Conservation (phyloP, 2,329 filamentous ascomycete genomes). For the Aspergillus chevalieri region DNA sequence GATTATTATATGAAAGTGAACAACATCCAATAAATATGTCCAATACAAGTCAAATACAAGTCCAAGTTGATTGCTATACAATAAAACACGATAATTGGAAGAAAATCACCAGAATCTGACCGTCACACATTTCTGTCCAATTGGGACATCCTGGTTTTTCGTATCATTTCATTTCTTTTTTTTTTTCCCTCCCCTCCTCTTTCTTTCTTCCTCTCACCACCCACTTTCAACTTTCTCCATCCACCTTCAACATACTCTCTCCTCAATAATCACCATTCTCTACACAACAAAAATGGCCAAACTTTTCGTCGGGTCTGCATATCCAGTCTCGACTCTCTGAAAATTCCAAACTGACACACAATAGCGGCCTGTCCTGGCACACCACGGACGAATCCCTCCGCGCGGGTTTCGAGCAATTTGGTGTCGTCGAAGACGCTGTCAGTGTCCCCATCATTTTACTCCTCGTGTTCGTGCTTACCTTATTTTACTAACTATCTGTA, state of each 20-base stretch:
- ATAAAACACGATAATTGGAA: not conserved
- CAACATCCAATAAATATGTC: no score
- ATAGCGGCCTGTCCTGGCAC: conserved; percentile 94
- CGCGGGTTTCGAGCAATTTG: conserved; percentile 88
- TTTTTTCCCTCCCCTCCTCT: conserved; percentile 4
- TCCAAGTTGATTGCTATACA: no score
- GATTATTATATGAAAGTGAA: no score
- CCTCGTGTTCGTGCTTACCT: conserved; percentile 2
- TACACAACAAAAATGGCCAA: conserved; percentile 65
- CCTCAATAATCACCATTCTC: conserved; percentile 2
- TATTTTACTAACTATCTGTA: conserved; percentile 36
- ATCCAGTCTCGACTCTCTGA: conserved; percentile 8
- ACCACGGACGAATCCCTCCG: conserved; percentile 84
- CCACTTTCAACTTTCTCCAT: not conserved
- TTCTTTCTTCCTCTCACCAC: conserved; percentile 3
- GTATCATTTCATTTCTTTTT: conserved; percentile 2
- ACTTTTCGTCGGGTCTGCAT: conserved; percentile 82
- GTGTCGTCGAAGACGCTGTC: conserved; percentile 90
- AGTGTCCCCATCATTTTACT: conserved; percentile 37
- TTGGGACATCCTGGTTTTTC: not conserved
- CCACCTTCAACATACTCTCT: not conserved
- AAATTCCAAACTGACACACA: conserved; percentile 8
- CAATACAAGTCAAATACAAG: no score
- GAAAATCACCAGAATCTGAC: not conserved
- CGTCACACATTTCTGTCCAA: not conserved